Conservation (phyloP, 176 grass and related monocot species). For the Oryza brachyantha region DNA sequence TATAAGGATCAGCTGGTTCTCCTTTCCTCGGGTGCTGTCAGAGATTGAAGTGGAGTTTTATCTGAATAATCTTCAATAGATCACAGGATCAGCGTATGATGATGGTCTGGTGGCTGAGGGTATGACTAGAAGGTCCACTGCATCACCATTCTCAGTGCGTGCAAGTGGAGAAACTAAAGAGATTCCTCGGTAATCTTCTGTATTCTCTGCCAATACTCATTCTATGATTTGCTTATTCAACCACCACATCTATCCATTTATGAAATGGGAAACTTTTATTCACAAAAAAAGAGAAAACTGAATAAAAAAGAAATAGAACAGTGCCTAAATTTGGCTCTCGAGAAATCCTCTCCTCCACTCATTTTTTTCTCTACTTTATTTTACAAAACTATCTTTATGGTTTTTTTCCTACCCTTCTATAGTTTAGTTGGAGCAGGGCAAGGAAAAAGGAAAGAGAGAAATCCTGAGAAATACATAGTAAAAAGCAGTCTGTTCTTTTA, state of each 20-base stretch:
- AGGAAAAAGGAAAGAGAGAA: background rate
- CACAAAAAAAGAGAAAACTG: background rate
- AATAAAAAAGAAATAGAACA: background rate
- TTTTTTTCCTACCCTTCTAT: background rate
- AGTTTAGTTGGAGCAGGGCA: background rate
- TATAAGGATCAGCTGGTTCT: background rate
- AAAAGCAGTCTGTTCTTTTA: background rate
- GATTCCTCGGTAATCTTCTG: background rate
- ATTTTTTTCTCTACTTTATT: slow-evolving; percentile 1
- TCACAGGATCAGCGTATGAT: background rate
- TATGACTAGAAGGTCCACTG: background rate
- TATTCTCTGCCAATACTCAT: background rate
- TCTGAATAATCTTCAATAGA: background rate
- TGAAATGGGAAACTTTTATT: background rate
- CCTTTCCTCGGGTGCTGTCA: background rate
- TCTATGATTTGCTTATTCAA: background rate
- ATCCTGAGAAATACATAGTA: slow-evolving; percentile 11
- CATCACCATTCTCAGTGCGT: background rate
- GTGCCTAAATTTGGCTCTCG: slow-evolving; percentile 32
- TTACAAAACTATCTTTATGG: background rate
- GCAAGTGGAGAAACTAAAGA: background rate
- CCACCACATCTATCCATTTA: background rate
- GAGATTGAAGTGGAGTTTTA: background rate
- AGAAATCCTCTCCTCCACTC: slow-evolving; percentile 24
- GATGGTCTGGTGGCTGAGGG: background rate